A percentile compares a stretch with the other conserved stretches of the same genome.
These are phyloP conservation scores for Angomonas deanei DNA, from an alignment of 208 protist species.

Conservation along the genomic window DNA sequence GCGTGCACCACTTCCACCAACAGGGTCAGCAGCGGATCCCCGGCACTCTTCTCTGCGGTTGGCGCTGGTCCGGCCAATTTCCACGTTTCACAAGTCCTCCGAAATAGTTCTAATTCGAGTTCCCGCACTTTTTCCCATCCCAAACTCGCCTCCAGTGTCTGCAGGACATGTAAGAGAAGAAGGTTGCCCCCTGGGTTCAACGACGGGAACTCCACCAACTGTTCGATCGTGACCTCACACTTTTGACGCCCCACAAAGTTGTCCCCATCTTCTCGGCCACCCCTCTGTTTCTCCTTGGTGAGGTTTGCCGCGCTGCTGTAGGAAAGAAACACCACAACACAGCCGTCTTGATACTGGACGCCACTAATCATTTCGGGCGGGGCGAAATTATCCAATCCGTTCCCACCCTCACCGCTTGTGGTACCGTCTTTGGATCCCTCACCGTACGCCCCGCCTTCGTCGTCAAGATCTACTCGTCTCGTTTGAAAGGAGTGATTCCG, in stretches of 20 bases:
- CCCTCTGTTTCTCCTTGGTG: neutral
- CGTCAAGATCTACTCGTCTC: neutral
- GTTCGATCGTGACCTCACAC: conserved; percentile 23
- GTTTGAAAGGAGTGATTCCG: neutral
- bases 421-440: neutral
- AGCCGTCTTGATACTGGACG: neutral
- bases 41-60: neutral
- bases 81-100: conserved; percentile 16
- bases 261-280: neutral
- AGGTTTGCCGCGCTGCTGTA: neutral
- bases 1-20: neutral
- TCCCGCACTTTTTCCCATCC: conserved; percentile 22
- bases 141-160: conserved; percentile 45
- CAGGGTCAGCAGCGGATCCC: neutral
- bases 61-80: neutral
- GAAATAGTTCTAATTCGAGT: conserved; percentile 47
- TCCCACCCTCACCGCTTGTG: neutral
- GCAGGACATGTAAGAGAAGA: conserved; percentile 39
- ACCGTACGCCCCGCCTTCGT: neutral
- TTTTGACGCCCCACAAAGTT: conserved; percentile 14
- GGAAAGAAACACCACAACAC: neutral
- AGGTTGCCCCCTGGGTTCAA: conserved; percentile 30
- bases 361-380: conserved; percentile 1
- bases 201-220: conserved; percentile 28
- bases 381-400: neutral